Base-by-base conservation (phyloP, 495 filamentous ascomycete species). In the Oleoguttula mirabilis region DNA sequence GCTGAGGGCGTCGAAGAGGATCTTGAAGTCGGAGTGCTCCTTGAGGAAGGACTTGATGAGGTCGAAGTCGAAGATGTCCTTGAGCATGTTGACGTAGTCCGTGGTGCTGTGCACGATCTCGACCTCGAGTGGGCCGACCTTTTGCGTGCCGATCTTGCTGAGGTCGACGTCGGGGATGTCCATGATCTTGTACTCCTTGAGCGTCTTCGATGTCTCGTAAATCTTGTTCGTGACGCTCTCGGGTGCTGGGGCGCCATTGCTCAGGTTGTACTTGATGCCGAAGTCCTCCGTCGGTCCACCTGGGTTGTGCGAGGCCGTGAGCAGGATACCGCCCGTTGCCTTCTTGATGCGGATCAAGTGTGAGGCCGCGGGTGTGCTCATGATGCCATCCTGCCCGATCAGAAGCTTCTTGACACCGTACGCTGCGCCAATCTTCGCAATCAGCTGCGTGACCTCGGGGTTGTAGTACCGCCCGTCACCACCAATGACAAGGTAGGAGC, bases 371-470 rank as follows among this genome's bases (percentile, higher is more conserved):
- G 90, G 90, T 27, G 90, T 98, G 55, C 84, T 93, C 54, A 98
- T 68, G 59, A 98, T 94, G 61, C 90, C 90, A 66, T 92, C 69
- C 66, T 95, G 88, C 27, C 90, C 90, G 60, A 98, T 79, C 55
- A 96, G 62, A 14, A 98, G 75, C 77, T 96, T 98, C 82, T 94
- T 95, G 56, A 96, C 90, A 43, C 90, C 92, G 60, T 96, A 98
- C 49, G 88, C 90, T 47, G 84, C 83, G 55, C 85, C 79, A 55
- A 98, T 95, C 72, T 95, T 93, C 50, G 90, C 88, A 60, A 96
- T 95, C 63, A 93, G 68, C 66, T 94, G 87, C 52, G 93, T 80
- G 51, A 88, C 88, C 58, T 95, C 90, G 32, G 85, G 77, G 67
- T 98, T 98, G 75, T 83, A 95, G 73, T 78, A 96, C 43, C 90